Conservation (phyloP, 441 rosid genomes). For the Brassica balearica region DNA sequence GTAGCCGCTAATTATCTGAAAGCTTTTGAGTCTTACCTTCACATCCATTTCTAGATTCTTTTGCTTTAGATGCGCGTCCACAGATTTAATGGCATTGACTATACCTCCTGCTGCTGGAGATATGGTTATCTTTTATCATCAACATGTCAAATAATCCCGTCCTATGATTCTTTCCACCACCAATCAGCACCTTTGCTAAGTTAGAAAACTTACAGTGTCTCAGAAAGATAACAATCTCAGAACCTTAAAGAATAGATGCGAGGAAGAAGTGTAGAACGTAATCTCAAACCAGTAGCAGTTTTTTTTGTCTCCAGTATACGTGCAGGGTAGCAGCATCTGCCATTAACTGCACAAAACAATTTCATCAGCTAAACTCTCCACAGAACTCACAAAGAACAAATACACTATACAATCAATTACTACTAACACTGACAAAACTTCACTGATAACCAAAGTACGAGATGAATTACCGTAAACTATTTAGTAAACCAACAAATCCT, state of each 20-base stretch:
- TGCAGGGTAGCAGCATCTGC: slow-evolving; percentile 93
- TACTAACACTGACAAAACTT: no score
- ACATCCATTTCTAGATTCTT: slow-evolving; percentile 81
- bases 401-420: background rate
- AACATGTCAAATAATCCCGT: no score
- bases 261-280: no score
- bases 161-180: no score
- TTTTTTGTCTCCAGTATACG: slow-evolving; percentile 87
- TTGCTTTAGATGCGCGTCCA: slow-evolving; percentile 68
- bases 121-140: slow-evolving; percentile 73
- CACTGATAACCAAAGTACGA: no score
- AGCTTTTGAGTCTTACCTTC: slow-evolving; percentile 60
- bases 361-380: slow-evolving; percentile 6
- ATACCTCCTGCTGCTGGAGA: slow-evolving; percentile 94
- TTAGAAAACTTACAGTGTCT: slow-evolving; percentile 32
- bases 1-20: slow-evolving; percentile 1
- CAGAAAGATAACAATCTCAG: slow-evolving; percentile 19
- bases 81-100: slow-evolving; percentile 71
- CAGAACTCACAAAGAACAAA: background rate
- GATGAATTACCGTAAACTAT: background rate
- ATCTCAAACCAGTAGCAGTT: slow-evolving; percentile 90
- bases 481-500: background rate
- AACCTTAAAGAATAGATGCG: slow-evolving; percentile 22
- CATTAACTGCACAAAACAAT: slow-evolving; percentile 68
- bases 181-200: no score